Base-by-base conservation (phyloP, 768 basidiomycete genomes). In the Antrodiella citrinella region DNA sequence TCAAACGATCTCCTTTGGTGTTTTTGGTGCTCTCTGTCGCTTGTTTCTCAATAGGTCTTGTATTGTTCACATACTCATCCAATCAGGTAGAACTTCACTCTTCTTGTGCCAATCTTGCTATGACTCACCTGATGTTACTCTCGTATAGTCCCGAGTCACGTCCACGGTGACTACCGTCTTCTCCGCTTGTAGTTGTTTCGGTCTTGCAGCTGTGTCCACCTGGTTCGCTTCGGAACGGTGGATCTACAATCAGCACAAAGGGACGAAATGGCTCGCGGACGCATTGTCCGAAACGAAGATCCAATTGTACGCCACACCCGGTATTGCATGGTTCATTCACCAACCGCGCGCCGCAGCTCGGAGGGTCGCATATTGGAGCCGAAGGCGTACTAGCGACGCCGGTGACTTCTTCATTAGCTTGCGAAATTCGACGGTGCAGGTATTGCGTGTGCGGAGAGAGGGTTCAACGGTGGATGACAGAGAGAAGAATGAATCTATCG, bases 11-110 rank as follows among this genome's bases (percentile, higher is more conserved):
- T 4, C 87, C 87, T 12, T 72, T 91, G 26, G 84, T 89, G 54
- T 88, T 90, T 69, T 77, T 90, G 43, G 86, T 90, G 52, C 73
- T 90, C 63, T 87, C 88, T 48, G 86, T 90, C 42, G 84, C 85
- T 38, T 85, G 83, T 65, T 91, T 91, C 66, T 89, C 84, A 1
- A 74, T 85, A 39, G 87, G 87, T 12, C 72, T 90, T 15, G 81
- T 84, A 58, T 76, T 83, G 41, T 90, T 90, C 59, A 75, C 85
- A 12, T 90, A 88, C 60, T 79, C 87, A 2, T 86, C 87, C 15
- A 55, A 65, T 5, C 30, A 35, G 30, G 30, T 35, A 35, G 7
- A 15, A 13, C 20, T n/a, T 25, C 39, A 26, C 46, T 40, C 25
- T 2, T 24, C 44, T 24, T 38, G 43, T 22, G 49, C 22, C 46